Evolutionary conservation across 148 eudicot genomes (phyloP).

Genomic region (Chenopodium berlandieri): DNA sequence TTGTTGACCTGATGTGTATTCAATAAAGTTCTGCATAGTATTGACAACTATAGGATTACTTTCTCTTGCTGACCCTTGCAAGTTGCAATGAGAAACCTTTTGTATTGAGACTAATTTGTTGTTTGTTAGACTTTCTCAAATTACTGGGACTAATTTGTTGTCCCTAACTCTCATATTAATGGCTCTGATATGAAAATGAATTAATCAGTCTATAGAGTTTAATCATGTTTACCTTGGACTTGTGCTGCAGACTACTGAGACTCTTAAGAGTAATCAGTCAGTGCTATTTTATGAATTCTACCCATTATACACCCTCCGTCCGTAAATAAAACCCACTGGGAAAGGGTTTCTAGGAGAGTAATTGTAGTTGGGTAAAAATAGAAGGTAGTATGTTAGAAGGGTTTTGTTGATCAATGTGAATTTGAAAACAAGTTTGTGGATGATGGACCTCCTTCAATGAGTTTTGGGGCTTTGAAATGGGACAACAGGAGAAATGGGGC

Average conservation of each 20-base stretch:
- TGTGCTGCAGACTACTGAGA: not conserved
- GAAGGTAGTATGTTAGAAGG: no score
- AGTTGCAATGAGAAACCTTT: not conserved
- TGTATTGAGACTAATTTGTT: not conserved
- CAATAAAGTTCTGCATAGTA: not conserved
- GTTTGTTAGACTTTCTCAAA: not conserved
- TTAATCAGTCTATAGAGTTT: not conserved
- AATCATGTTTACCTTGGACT: not conserved
- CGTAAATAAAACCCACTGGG: no score
- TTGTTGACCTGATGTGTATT: not conserved
- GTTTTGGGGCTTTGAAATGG: no score
- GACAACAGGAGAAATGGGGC: no score
- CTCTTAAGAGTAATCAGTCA: not conserved
- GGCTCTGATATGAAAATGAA: not conserved
- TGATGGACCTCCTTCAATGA: no score
- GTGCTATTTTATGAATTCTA: not conserved
- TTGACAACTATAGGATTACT: not conserved
- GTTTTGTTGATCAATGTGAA: no score
- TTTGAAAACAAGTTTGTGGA: no score
- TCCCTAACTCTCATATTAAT: not conserved
- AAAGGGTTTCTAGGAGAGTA: no score
- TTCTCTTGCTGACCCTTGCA: not conserved
- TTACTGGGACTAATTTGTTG: not conserved
- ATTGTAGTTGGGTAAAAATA: no score
- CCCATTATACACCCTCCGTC: not conserved